Percentiles rank a stretch among this genome's conserved stretches.
phyloP scores from a whole-genome alignment of 352 stramenopile species.

The Globisporangium orthogonon region DNA sequence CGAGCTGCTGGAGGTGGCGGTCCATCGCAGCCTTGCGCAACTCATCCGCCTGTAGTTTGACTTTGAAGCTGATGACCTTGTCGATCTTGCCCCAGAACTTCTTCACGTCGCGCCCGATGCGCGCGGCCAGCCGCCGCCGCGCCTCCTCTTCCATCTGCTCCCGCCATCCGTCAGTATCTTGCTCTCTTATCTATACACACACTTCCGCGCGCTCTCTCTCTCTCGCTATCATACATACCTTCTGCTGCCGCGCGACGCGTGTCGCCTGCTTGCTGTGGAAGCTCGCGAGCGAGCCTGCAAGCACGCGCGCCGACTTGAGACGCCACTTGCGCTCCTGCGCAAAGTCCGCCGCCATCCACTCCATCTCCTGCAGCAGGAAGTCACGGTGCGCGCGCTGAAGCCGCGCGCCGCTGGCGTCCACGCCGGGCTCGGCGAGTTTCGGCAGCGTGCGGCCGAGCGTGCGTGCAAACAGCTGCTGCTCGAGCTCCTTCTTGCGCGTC shows the following conservation, averaged over 20 bases:
- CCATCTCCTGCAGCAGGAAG: conserved; percentile 82
- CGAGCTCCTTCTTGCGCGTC: conserved; percentile 19
- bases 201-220: neutral
- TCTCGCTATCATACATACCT: conserved; percentile 17
- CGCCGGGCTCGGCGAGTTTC: conserved; percentile 23
- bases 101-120: conserved; percentile 86
- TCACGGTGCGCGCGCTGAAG: conserved; percentile 50
- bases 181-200: neutral
- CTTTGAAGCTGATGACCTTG: conserved; percentile 96
- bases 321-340: conserved; percentile 86
- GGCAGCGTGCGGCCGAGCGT: conserved; percentile 42
- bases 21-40: conserved; percentile 92
- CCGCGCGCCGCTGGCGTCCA: conserved; percentile 31
- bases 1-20: conserved; percentile 91
- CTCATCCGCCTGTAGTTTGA: conserved; percentile 90
- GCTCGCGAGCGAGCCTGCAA: conserved; percentile 51
- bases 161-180: neutral
- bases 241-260: conserved; percentile 21
- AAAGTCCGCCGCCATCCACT: conserved; percentile 94
- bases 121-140: conserved; percentile 50
- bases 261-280: conserved; percentile 49
- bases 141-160: conserved; percentile 32
- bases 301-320: conserved; percentile 60
- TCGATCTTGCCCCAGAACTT: conserved; percentile 98
- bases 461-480: conserved; percentile 29